Percentiles rank a stretch among this genome's conserved stretches.
Evolutionary conservation across 2,329 filamentous ascomycete species (phyloP).

Genomic region (Hypoxylon sp.): DNA sequence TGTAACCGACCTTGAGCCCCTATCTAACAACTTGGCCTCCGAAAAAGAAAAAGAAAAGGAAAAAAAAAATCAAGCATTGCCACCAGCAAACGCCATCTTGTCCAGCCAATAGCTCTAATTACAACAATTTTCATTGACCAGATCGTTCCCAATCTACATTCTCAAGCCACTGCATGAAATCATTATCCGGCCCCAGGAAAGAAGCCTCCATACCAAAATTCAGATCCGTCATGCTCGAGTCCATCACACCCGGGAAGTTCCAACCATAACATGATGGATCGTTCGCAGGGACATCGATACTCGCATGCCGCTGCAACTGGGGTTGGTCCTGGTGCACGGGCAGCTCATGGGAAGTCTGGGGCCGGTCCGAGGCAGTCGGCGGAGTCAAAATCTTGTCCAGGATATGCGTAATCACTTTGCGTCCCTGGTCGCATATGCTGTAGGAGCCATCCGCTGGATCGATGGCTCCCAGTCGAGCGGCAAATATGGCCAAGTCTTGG

Average conservation of each 20-base stretch:
- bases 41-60: no score
- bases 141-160: slow-evolving; percentile 47
- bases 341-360: slow-evolving; percentile 11
- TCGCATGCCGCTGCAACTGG: slow-evolving; percentile 26
- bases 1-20: no score
- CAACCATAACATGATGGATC: slow-evolving; percentile 33
- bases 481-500: slow-evolving; percentile 49
- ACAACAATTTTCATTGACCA: slow-evolving; percentile 7
- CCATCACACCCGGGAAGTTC: slow-evolving; percentile 35
- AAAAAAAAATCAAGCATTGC: no score
- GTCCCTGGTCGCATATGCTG: slow-evolving; percentile 47
- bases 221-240: slow-evolving; percentile 38
- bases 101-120: no score
- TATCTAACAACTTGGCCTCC: no score
- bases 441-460: slow-evolving; percentile 45
- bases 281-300: slow-evolving; percentile 22
- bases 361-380: slow-evolving; percentile 28
- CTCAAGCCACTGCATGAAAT: slow-evolving; percentile 50
- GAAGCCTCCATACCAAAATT: slow-evolving; percentile 44
- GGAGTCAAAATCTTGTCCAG: slow-evolving; percentile 49
- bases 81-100: neutral
- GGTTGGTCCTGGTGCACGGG: slow-evolving; percentile 26
- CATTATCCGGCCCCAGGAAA: slow-evolving; percentile 45
- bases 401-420: slow-evolving; percentile 48
- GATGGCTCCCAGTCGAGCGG: slow-evolving; percentile 45